A percentile compares a stretch with the other conserved stretches of the same genome.
These are phyloP conservation scores for Colletotrichum shisoi DNA, from an alignment of 2,329 filamentous ascomycete species.

Conservation along the genomic window DNA sequence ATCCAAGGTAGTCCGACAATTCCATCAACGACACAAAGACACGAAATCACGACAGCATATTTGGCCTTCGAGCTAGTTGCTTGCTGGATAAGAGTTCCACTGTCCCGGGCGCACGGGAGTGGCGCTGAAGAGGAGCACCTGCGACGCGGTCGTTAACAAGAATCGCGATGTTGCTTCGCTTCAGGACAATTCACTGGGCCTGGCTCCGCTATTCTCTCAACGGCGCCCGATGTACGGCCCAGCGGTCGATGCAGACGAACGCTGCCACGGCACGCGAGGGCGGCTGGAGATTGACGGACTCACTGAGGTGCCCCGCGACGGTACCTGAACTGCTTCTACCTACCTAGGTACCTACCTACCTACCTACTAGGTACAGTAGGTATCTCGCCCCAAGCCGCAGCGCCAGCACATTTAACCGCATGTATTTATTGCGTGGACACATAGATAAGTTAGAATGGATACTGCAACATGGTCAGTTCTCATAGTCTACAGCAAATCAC, in stretches of 20 bases:
- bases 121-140: not conserved
- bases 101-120: conserved; percentile 4
- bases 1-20: not conserved
- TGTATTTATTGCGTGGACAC: no score
- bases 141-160: not conserved
- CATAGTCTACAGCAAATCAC: no score
- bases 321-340: conserved; percentile 21
- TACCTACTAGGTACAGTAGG: not conserved
- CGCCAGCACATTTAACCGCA: not conserved
- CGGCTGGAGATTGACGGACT: conserved; percentile 19
- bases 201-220: not conserved
- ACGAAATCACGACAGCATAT: not conserved
- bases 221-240: conserved; percentile 13
- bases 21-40: not conserved
- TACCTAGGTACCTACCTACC: not conserved
- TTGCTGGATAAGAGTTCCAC: not conserved
- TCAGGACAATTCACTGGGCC: not conserved
- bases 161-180: conserved; percentile 2
- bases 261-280: conserved; percentile 13
- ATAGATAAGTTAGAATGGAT: no score
- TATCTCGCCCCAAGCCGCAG: not conserved
- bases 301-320: conserved; percentile 16
- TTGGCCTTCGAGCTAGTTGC: not conserved
- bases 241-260: conserved; percentile 11
- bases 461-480: not conserved